Base-by-base conservation (phyloP, 2,329 filamentous ascomycete species). In the Aureobasidium namibiae region DNA sequence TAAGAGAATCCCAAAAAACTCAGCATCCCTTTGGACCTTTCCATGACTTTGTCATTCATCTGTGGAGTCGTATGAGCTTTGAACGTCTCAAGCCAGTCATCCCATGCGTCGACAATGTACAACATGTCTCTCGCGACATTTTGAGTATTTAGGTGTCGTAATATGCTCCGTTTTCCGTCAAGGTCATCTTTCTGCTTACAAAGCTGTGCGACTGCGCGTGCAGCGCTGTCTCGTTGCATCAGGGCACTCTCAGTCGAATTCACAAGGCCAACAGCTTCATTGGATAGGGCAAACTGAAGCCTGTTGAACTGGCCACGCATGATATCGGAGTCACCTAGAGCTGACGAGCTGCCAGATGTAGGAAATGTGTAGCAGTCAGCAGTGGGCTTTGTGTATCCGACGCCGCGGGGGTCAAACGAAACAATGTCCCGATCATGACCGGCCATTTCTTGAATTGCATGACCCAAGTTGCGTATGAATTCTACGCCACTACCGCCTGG, bases 91-190 rank as follows among this genome's bases (percentile, higher is more conserved):
- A 48, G 33, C 58, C 58, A 60, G n/a, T 21, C 11, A 14, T 39
- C 60, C 18, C 38, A 50, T 4, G 46, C 46, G 31, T 81, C 78
- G 11, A 75, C 69, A 36, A 81, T 72, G 41, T 75, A 72, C 8
- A 81, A 66, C 76, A 81, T 80, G 61, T 81, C 78, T 39, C 74
- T 68, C 1, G 76, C 78, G 2, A 77, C 75, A 24, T 72, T 74
- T 1, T 76, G 75, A 0, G 78, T 80, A 16, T 73, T 74, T 46
- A 77, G 68, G 64, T 76, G 77, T 49, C 71, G 67, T 61, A 73
- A 73, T 62, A 76, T 74, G 24, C 53, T 49, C 10, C 14, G 38
- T 16, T 57, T 26, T 34, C 67, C 67, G 4, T 39, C 36, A 14
- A 39, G 7, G 4, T 39, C 36, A 6, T 64, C 63, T 14, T 34